phyloP scores from a whole-genome alignment of 352 stramenopile species.

The Phytophthora brassicae region DNA sequence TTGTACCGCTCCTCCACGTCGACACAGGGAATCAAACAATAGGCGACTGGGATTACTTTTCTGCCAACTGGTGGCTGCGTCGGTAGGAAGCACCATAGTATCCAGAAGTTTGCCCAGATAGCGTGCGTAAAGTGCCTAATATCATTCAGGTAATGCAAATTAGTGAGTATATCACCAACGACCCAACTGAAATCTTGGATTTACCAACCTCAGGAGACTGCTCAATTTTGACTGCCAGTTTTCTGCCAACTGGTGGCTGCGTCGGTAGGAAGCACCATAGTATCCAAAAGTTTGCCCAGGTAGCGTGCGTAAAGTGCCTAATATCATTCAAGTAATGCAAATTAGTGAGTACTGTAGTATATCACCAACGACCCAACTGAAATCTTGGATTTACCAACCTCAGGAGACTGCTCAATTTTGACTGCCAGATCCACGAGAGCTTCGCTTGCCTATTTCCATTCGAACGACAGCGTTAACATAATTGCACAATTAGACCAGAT shows the following conservation, averaged over 20 bases:
- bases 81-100: slow-evolving; percentile 48
- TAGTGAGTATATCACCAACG: background rate
- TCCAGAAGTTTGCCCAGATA: slow-evolving; percentile 60
- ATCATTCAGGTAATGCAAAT: background rate
- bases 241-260: slow-evolving; percentile 57
- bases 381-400: slow-evolving; percentile 31
- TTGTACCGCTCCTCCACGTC: slow-evolving; percentile 59
- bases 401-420: slow-evolving; percentile 31
- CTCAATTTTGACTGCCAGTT: too few species aligned
- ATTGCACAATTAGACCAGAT: background rate
- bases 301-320: slow-evolving; percentile 64
- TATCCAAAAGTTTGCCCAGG: slow-evolving; percentile 53
- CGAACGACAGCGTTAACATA: background rate
- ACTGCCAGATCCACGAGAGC: slow-evolving; percentile 37
- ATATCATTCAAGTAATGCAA: background rate
- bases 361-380: background rate
- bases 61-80: slow-evolving; percentile 47
- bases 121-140: slow-evolving; percentile 55
- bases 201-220: slow-evolving; percentile 45
- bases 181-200: background rate
- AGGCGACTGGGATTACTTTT: slow-evolving; percentile 64
- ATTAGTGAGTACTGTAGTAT: background rate
- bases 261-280: slow-evolving; percentile 51
- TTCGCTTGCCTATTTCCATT: slow-evolving; percentile 39
- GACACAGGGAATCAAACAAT: slow-evolving; percentile 79